Conservation (phyloP, 2,329 filamentous ascomycete genomes). For the Ceratocystis cubensis region DNA sequence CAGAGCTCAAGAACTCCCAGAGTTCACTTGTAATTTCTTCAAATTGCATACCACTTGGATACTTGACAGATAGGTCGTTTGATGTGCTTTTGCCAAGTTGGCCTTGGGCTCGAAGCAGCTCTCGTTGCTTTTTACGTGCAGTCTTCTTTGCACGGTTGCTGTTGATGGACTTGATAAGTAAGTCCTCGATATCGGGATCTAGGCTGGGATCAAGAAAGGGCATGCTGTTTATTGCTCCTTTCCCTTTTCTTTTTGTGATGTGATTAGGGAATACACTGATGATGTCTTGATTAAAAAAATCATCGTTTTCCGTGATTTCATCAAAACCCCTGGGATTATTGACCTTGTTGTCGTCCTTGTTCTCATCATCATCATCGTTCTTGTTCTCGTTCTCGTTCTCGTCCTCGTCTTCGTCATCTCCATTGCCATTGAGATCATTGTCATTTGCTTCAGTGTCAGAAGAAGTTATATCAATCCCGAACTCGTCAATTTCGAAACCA, state of each 20-base stretch:
- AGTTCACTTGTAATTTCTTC: slow-evolving; percentile 62
- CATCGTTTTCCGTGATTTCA: background rate
- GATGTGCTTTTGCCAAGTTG: slow-evolving; percentile 53
- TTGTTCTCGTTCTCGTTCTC: background rate
- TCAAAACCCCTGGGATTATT: background rate
- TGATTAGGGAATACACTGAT: slow-evolving; percentile 14
- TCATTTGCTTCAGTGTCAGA: background rate
- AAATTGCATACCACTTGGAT: slow-evolving; percentile 17
- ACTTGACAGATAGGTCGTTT: slow-evolving; percentile 51
- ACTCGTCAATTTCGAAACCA: slow-evolving; percentile 39
- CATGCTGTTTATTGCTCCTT: background rate
- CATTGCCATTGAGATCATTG: background rate
- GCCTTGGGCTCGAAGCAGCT: slow-evolving; percentile 53
- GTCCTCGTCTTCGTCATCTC: background rate
- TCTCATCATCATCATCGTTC: background rate
- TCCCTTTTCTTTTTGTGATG: background rate
- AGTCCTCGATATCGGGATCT: slow-evolving; percentile 54
- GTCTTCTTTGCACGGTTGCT: slow-evolving; percentile 62
- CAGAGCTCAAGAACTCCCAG: slow-evolving; percentile 52
- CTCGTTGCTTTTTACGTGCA: slow-evolving; percentile 55
- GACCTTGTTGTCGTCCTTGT: background rate
- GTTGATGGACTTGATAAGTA: slow-evolving; percentile 47
- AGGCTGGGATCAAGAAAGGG: slow-evolving; percentile 30
- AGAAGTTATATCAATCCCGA: background rate
- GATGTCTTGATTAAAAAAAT: slow-evolving; percentile 15